These are phyloP conservation scores for Vigna radiata DNA, from an alignment of 306 rosid genomes.

Conservation along the genomic window DNA sequence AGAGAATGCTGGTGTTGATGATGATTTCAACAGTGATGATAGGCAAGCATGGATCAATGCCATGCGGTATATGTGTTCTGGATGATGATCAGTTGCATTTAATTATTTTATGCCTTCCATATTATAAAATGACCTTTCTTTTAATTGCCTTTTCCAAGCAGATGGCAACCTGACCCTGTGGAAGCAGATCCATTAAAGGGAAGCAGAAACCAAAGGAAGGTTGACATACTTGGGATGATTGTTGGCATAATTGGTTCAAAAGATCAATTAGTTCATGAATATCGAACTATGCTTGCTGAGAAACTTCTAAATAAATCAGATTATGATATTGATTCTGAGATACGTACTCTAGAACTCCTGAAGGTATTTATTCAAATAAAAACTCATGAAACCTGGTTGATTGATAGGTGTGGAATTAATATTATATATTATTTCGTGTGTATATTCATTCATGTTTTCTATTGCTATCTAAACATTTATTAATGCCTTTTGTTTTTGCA, in stretches of 20 bases:
- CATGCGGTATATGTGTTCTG: constrained; percentile 55
- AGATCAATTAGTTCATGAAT: constrained; percentile 94
- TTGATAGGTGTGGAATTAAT: constrained; percentile 39
- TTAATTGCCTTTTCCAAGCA: constrained; percentile 51
- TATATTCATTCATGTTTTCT: constrained; percentile 16
- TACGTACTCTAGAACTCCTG: constrained; percentile 95
- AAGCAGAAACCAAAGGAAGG: constrained; percentile 86
- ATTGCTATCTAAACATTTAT: constrained; percentile 34
- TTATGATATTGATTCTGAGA: constrained; percentile 93
- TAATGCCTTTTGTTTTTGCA: constrained; percentile 51
- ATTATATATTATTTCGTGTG: constrained; percentile 13
- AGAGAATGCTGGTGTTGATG: constrained; percentile 78
- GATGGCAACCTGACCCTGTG: constrained; percentile 99
- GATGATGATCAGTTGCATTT: constrained; percentile 14
- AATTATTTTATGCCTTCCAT: constrained; percentile 13
- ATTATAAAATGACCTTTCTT: constrained; percentile 32
- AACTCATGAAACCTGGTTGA: constrained; percentile 23
- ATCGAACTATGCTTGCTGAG: constrained; percentile 98
- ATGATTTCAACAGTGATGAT: constrained; percentile 89
- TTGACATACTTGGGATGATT: constrained; percentile 98
- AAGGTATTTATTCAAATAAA: constrained; percentile 62
- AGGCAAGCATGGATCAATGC: constrained; percentile 95
- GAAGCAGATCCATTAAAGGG: constrained; percentile 97
- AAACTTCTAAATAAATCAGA: constrained; percentile 94
- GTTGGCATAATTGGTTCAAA: constrained; percentile 95